Evolutionary conservation across 2,329 filamentous ascomycete genomes (phyloP).

Genomic region (Aspergillus pseudonomiae): DNA sequence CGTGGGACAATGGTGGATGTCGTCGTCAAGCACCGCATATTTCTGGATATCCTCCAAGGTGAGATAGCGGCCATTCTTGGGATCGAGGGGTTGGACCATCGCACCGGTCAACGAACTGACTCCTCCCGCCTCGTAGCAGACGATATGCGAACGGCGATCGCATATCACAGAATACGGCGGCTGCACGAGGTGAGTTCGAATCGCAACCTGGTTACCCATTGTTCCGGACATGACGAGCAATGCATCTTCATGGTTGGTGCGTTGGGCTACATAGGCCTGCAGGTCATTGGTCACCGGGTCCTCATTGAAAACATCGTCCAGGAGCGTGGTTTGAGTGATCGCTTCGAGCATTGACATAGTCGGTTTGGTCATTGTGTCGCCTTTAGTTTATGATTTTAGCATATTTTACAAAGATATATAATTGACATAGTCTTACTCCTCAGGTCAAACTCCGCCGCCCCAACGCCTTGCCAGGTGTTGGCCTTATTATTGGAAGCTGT

Average conservation of each 20-base stretch:
- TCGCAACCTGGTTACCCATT: slow-evolving; percentile 88
- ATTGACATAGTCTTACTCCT: slow-evolving; percentile 44
- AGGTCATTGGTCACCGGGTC: slow-evolving; percentile 77
- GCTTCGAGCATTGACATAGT: slow-evolving; percentile 80
- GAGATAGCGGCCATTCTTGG: slow-evolving; percentile 71
- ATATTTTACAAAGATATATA: background rate
- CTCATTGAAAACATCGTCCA: slow-evolving; percentile 83
- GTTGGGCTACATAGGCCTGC: slow-evolving; percentile 71
- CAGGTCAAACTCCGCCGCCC: slow-evolving; percentile 60
- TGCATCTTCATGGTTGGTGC: slow-evolving; percentile 74
- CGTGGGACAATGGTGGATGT: slow-evolving; percentile 80
- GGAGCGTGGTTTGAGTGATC: slow-evolving; percentile 71
- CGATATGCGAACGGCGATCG: slow-evolving; percentile 77
- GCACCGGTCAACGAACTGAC: slow-evolving; percentile 73
- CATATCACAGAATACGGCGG: slow-evolving; percentile 81
- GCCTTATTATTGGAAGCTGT: slow-evolving; percentile 22
- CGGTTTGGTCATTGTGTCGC: slow-evolving; percentile 74
- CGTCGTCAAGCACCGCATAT: slow-evolving; percentile 62
- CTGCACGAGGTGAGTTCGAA: slow-evolving; percentile 75
- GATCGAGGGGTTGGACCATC: slow-evolving; percentile 66
- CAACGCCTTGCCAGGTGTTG: slow-evolving; percentile 47
- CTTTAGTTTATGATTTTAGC: slow-evolving; percentile 36
- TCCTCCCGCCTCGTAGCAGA: slow-evolving; percentile 67
- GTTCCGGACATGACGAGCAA: slow-evolving; percentile 87
- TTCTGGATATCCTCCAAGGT: slow-evolving; percentile 75